These are phyloP conservation scores for Lipomyces yamanashiensis DNA, from an alignment of 805 yeast genomes.

Conservation along the genomic window DNA sequence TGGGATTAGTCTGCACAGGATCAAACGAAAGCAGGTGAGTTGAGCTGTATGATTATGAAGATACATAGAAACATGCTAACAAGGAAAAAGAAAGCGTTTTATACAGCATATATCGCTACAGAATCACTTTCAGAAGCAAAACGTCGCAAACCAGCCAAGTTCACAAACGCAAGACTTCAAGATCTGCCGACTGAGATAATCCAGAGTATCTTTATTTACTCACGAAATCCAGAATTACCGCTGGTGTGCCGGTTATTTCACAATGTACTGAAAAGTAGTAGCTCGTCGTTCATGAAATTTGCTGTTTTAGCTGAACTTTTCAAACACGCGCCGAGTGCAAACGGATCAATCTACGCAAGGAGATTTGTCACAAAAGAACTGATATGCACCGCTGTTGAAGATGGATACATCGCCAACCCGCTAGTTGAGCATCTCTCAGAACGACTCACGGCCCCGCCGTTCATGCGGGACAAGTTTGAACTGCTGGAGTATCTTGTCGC, in stretches of 20 bases:
- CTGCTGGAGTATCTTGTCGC: slow-evolving; percentile 23
- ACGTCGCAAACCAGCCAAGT: background rate
- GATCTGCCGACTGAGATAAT: slow-evolving; percentile 28
- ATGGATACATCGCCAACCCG: slow-evolving; percentile 8
- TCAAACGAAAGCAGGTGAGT: slow-evolving; percentile 12
- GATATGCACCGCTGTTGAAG: slow-evolving; percentile 1
- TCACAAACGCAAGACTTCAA: background rate
- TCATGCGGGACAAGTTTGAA: slow-evolving; percentile 13
- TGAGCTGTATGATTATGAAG: background rate
- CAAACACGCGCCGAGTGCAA: slow-evolving; percentile 7
- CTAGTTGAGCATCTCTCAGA: slow-evolving; percentile 2
- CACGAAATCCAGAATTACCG: slow-evolving; percentile 17
- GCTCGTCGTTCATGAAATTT: slow-evolving; percentile 7
- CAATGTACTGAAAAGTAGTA: slow-evolving; percentile 4
- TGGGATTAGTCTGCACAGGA: slow-evolving; percentile 15
- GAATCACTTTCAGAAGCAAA: background rate
- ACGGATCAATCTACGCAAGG: slow-evolving; percentile 15
- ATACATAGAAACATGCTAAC: background rate
- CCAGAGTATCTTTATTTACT: slow-evolving; percentile 23
- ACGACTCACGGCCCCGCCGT: slow-evolving; percentile 22
- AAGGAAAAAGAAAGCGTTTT: background rate
- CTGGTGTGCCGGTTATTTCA: slow-evolving; percentile 15
- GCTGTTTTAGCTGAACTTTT: slow-evolving; percentile 13
- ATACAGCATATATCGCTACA: slow-evolving; percentile 11
- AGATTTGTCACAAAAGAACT: slow-evolving; percentile 21